Base-by-base conservation (phyloP, 345 rosid species). In the Turritis glabra region DNA sequence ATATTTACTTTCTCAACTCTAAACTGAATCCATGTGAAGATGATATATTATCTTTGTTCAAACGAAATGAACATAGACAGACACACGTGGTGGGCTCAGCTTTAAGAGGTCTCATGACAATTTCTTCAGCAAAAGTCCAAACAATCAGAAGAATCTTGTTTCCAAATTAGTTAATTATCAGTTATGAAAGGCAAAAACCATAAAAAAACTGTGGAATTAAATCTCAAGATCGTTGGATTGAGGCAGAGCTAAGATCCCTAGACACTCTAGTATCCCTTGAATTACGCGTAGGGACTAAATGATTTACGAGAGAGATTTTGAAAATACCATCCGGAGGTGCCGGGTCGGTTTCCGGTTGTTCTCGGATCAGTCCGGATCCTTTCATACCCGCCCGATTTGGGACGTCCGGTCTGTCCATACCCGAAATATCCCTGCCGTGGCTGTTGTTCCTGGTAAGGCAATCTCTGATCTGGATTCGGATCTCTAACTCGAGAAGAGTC, bases 301-400 rank as follows among this genome's bases (percentile, higher is more conserved):
- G 4, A 47, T 29, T 29, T 18, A 47, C 8, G 70, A 35, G 22
- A 64, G 32, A 7, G 8, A 35, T 5, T 2, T 2, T 9, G 18
- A 67, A 61, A 54, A 9, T 85, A 90, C 89, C 90, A 85, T 84
- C 92, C 84, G 64, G 90, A 82, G 59, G 90, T 90, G 65, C 78
- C 82, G 47, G 89, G 90, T 3, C 93, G 90, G 73, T 72, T 81
- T 35, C 92, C 97, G 64, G 84, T 84, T 5, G 90, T 85, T 72
- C 90, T 68, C 68, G 70, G 82, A 85, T 84, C 88, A 5, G 82
- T 18, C 53, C 72, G 79, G 78, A 78, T 80, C 75, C 82, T 77
- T 54, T 89, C 97, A 63, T 81, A 72, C 56, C 88, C 97, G 29
- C 90, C 89, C 1, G 93, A 87, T 54, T 80, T 89, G 18, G 97